These are phyloP conservation scores for Cicer pinnatifidum DNA, from an alignment of 306 rosid species.

Conservation along the genomic window DNA sequence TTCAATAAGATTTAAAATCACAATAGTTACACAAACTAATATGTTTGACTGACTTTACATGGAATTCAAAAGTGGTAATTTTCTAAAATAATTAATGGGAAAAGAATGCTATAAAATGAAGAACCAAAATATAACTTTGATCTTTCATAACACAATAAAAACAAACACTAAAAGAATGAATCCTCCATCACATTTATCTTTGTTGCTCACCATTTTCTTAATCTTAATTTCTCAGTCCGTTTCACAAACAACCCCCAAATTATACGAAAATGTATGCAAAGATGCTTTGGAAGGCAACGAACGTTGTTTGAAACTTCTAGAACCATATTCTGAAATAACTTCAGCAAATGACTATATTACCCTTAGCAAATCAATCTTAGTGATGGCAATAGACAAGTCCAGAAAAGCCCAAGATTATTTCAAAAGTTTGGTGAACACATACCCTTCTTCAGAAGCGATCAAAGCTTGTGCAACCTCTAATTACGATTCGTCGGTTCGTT, in stretches of 20 bases:
- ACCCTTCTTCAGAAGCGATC: conserved; percentile 19
- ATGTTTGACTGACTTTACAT: too few relatives aligned
- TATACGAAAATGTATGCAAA: not conserved
- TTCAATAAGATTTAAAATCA: too few relatives aligned
- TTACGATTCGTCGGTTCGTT: not conserved
- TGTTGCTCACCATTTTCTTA: not conserved
- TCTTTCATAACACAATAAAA: not conserved
- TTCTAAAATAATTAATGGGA: too few relatives aligned
- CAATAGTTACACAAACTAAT: too few relatives aligned
- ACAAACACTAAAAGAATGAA: not conserved
- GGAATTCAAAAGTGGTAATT: too few relatives aligned
- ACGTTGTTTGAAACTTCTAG: not conserved
- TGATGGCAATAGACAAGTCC: not conserved
- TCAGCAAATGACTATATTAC: not conserved
- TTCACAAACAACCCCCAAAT: not conserved
- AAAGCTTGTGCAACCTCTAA: not conserved
- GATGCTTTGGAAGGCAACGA: not conserved
- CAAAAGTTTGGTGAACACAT: not conserved
- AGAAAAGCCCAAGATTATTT: not conserved
- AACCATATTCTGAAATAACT: not conserved
- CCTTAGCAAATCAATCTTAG: not conserved
- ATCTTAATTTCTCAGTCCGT: not conserved
- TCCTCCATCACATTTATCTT: not conserved
- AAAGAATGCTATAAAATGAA: not conserved
- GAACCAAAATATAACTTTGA: not conserved